These are phyloP conservation scores for Saccharum spontaneum DNA, from an alignment of 176 grass and related monocot genomes.

Conservation along the genomic window DNA sequence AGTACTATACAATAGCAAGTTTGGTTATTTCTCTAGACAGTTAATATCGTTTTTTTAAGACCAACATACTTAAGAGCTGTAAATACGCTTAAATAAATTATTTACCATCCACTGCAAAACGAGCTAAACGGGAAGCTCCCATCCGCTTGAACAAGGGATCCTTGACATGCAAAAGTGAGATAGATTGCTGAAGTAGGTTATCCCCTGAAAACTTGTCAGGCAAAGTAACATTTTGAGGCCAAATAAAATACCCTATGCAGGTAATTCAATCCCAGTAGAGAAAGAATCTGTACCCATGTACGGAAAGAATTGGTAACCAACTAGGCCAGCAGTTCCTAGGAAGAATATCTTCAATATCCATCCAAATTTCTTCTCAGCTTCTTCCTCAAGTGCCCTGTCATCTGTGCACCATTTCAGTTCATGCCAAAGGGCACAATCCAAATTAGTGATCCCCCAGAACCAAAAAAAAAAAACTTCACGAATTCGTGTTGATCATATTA, in stretches of 20 bases:
- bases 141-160: slow-evolving; percentile 95
- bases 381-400: slow-evolving; percentile 86
- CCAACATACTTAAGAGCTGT: background rate
- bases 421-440: slow-evolving; percentile 16
- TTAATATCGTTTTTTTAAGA: background rate
- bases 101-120: slow-evolving; percentile 89
- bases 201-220: slow-evolving; percentile 72
- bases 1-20: background rate
- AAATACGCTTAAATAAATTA: slow-evolving; percentile 15
- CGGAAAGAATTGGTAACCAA: slow-evolving; percentile 89
- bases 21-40: slow-evolving; percentile 3
- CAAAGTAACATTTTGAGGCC: slow-evolving; percentile 30
- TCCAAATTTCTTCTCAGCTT: slow-evolving; percentile 81
- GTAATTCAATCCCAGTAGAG: background rate
- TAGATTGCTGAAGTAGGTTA: slow-evolving; percentile 81
- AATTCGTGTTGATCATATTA: background rate
- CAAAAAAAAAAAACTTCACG: background rate
- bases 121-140: slow-evolving; percentile 79
- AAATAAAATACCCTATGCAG: slow-evolving; percentile 1
- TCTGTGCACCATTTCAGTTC: slow-evolving; percentile 43
- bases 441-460: no score
- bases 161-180: slow-evolving; percentile 86
- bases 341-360: slow-evolving; percentile 95
- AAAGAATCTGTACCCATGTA: slow-evolving; percentile 70
- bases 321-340: slow-evolving; percentile 69